phyloP scores from a whole-genome alignment of 1,139 yeast species.

The Protomyces macrosporus region DNA sequence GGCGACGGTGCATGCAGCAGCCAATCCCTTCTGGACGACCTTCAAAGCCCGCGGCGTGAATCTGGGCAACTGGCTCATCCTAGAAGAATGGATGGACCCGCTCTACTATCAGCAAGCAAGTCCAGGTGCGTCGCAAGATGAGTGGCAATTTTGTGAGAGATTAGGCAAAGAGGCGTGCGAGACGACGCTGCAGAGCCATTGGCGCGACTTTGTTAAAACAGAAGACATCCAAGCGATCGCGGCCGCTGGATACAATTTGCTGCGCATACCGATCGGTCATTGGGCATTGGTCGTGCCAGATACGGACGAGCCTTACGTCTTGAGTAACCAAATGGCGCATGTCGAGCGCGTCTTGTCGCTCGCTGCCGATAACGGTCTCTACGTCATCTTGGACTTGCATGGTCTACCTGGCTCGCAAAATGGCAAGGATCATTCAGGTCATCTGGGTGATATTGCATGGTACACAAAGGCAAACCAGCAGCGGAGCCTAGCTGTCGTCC shows the following conservation, averaged over 20 bases:
- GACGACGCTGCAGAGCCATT: conserved; percentile 53
- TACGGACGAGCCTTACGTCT: conserved; percentile 67
- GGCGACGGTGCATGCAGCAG: neutral
- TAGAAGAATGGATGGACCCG: conserved; percentile 81
- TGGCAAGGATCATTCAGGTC: conserved; percentile 87
- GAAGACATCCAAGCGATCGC: conserved; percentile 60
- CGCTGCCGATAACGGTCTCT: conserved; percentile 58
- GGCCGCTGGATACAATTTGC: conserved; percentile 70
- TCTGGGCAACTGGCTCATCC: conserved; percentile 85
- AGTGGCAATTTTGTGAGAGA: conserved; percentile 43
- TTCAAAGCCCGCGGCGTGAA: conserved; percentile 58
- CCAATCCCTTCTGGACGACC: conserved; percentile 12
- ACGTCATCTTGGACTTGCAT: conserved; percentile 82
- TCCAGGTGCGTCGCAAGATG: conserved; percentile 38
- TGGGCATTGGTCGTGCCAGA: conserved; percentile 67
- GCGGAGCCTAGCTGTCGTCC: conserved; percentile 8
- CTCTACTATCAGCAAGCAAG: conserved; percentile 56
- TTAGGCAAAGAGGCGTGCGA: conserved; percentile 50
- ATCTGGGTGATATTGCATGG: conserved; percentile 60
- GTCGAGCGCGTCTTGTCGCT: conserved; percentile 69
- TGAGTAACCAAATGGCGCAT: conserved; percentile 65
- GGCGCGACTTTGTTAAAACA: conserved; percentile 70
- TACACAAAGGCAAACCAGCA: conserved; percentile 33
- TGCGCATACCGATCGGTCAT: conserved; percentile 84
- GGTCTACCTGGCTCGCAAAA: conserved; percentile 92